Evolutionary conservation across 1,284 basidiomycete genomes (phyloP), one percentile per base, ranked within the genome.

Genomic region (Athelia psychrophila): DNA sequence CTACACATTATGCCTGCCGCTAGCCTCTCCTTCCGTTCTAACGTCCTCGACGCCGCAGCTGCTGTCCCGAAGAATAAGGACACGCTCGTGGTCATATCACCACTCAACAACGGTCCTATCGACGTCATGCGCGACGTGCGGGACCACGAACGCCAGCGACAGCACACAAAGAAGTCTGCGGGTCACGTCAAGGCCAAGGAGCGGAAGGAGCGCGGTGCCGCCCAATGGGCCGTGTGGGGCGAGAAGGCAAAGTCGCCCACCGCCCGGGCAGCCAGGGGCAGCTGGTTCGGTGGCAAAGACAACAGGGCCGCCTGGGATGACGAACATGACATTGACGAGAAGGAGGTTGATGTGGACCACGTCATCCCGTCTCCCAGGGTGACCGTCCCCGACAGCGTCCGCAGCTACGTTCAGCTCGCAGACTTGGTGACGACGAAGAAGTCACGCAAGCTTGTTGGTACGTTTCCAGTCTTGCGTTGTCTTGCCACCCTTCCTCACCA

Each of bases 91-190:
- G 13, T 30, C 23, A 46, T 22, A 62, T 83, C 45, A 65, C 66
- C 61, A 5, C 72, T 61, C 50, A 47, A 35, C 27, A 50, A 49
- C 49, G 54, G 48, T 16, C 35, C 53, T 38, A 44, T 55, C 20
- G 56, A 52, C 48, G 32, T 67, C 57, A 6, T 42, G 9, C 79
- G 78, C 61, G 76, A 75, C 51, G 58, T 65, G 27, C 73, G 77
- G 32, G 76, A 71, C 10, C 74, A 70, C 61, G 77, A 79, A 59
- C 75, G 74, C 58, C 72, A 74, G 47, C 64, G 78, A 32, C 76
- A 81, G 62, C 70, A 72, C 40, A 58, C 66, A 23, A 74, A 71
- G 70, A 76, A 75, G 64, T 68, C 73, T 32, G 66, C 65, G 9
- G 70, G 71, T 44, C 54, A 67, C 46, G 66, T 67, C 49, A 68